Evolutionary conservation across 1,284 basidiomycete genomes (phyloP).

Genomic region (Cryptococcus depauperatus): DNA sequence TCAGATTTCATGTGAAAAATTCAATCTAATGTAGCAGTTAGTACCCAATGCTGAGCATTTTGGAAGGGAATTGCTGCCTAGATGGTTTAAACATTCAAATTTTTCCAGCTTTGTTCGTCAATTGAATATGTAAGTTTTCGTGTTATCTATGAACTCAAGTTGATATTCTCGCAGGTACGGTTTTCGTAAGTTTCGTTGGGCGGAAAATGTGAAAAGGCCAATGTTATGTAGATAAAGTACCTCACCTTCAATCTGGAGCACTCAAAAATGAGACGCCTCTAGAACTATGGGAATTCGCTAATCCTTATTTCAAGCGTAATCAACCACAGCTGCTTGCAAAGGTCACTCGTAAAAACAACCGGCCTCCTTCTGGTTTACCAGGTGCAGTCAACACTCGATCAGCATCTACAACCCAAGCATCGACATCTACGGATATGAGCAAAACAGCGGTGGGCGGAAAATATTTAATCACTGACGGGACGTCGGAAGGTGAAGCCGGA

Average conservation of each 20-base stretch:
- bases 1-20: slow-evolving; percentile 9
- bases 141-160: no score
- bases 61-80: slow-evolving; percentile 77
- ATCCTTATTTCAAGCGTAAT: slow-evolving; percentile 78
- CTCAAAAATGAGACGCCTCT: slow-evolving; percentile 69
- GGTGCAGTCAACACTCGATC: slow-evolving; percentile 18
- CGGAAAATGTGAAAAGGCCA: background rate
- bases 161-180: slow-evolving; percentile 54
- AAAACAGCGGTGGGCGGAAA: slow-evolving; percentile 12
- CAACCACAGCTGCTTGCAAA: slow-evolving; percentile 84
- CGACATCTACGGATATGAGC: slow-evolving; percentile 3
- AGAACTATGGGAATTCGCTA: slow-evolving; percentile 90
- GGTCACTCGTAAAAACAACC: slow-evolving; percentile 68
- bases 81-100: slow-evolving; percentile 95
- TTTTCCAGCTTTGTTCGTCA: slow-evolving; percentile 92
- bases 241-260: slow-evolving; percentile 90
- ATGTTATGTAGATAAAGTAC: slow-evolving; percentile 60
- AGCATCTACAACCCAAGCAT: slow-evolving; percentile 20
- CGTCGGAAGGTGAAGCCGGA: slow-evolving; percentile 27
- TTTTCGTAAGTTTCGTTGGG: slow-evolving; percentile 52
- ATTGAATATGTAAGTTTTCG: slow-evolving; percentile 65
- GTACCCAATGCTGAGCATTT: slow-evolving; percentile 91
- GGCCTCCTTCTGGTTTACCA: slow-evolving; percentile 16
- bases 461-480: slow-evolving; percentile 39
- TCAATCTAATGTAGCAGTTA: slow-evolving; percentile 35